phyloP scores from a whole-genome alignment of 2,329 filamentous ascomycete genomes.

The Fusarium sp. region DNA sequence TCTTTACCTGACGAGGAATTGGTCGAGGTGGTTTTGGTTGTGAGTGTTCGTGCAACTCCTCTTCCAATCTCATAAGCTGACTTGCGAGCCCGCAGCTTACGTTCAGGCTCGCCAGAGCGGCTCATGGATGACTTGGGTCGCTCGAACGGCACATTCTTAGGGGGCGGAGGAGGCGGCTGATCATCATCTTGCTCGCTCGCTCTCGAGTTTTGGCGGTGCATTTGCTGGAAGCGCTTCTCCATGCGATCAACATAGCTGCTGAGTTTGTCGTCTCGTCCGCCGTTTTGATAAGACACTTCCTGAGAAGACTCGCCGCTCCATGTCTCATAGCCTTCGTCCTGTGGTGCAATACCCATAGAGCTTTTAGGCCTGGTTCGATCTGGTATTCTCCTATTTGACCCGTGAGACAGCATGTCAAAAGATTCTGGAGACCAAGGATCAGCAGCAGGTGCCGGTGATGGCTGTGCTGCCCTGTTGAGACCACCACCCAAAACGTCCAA shows the following conservation, averaged over 20 bases:
- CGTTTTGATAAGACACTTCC: slow-evolving; percentile 56
- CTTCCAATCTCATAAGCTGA: slow-evolving; percentile 82
- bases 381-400: slow-evolving; percentile 42
- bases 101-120: slow-evolving; percentile 53
- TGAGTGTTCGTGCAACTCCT: slow-evolving; percentile 81
- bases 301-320: slow-evolving; percentile 66
- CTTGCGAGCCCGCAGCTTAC: slow-evolving; percentile 71
- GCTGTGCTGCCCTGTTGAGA: slow-evolving; percentile 64
- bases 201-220: slow-evolving; percentile 71
- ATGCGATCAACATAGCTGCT: slow-evolving; percentile 91
- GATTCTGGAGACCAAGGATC: slow-evolving; percentile 93
- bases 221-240: slow-evolving; percentile 81
- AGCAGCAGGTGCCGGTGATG: slow-evolving; percentile 66
- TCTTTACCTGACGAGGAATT: slow-evolving; percentile 79
- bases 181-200: slow-evolving; percentile 55
- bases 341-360: slow-evolving; percentile 74
- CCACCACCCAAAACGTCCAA: slow-evolving; percentile 77
- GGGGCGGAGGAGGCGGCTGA: slow-evolving; percentile 70
- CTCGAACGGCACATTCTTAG: slow-evolving; percentile 63
- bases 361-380: slow-evolving; percentile 68
- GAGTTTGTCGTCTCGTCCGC: slow-evolving; percentile 68
- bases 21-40: slow-evolving; percentile 87
- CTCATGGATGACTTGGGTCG: slow-evolving; percentile 70
- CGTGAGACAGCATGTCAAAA: slow-evolving; percentile 68
- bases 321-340: slow-evolving; percentile 71